These are phyloP conservation scores for Syzygium oleosum DNA, from an alignment of 345 rosid species.

Conservation along the genomic window DNA sequence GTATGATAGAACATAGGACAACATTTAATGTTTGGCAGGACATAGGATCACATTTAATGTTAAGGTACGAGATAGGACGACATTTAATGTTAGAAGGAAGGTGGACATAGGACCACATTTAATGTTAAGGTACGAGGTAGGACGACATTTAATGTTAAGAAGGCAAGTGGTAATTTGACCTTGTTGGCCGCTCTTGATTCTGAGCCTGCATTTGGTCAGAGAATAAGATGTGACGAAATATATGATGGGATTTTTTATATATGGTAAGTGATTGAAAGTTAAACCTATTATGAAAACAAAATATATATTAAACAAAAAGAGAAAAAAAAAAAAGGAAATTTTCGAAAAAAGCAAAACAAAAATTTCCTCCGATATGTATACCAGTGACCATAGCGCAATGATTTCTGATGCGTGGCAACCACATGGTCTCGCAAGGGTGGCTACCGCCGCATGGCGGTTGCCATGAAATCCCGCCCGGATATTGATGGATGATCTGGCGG, in stretches of 20 bases:
- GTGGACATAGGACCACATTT: neutral
- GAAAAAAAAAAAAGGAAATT: neutral
- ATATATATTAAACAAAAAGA: neutral
- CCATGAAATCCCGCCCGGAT: neutral
- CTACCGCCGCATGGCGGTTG: neutral
- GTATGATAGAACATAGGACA: neutral
- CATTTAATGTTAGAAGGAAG: neutral
- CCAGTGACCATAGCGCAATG: neutral
- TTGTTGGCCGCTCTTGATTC: neutral
- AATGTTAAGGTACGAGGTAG: neutral
- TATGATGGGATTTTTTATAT: too few species aligned
- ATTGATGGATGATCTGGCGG: neutral
- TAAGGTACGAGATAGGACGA: neutral
- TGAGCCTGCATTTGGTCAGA: neutral
- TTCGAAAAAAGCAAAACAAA: neutral
- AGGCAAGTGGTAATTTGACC: neutral
- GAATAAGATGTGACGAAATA: neutral
- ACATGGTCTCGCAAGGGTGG: neutral
- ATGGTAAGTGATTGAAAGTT: too few species aligned
- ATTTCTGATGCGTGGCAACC: neutral
- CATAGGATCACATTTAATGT: neutral
- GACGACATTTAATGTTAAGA: neutral
- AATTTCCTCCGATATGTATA: neutral
- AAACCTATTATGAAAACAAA: neutral
- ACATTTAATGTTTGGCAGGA: neutral